phyloP scores from a whole-genome alignment of 176 grass and related monocot genomes.

The Calamus simplicifolius region DNA sequence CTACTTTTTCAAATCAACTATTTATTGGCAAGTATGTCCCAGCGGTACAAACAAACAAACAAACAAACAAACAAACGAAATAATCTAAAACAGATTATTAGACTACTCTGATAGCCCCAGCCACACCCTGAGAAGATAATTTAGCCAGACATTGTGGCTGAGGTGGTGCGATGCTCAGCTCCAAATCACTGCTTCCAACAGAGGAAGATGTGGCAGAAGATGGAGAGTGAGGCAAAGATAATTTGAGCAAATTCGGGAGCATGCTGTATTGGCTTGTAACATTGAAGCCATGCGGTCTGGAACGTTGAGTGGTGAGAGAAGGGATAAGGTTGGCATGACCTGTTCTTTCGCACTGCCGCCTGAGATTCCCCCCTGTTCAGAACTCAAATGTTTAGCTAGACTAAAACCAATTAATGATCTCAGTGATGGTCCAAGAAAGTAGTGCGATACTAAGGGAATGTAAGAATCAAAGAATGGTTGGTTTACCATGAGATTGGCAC shows the following conservation, averaged over 20 bases:
- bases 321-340: not conserved
- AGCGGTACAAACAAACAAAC: not conserved
- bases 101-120: conserved; percentile 47
- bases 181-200: conserved; percentile 34
- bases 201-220: not conserved
- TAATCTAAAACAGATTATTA: conserved; percentile 27
- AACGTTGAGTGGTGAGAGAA: not conserved
- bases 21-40: not conserved
- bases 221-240: not conserved
- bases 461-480: too few species aligned
- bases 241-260: conserved; percentile 4
- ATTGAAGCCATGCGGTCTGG: not conserved
- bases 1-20: too few species aligned
- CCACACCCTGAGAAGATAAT: conserved; percentile 29
- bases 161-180: conserved; percentile 63
- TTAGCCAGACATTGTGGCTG: conserved; percentile 10
- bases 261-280: not conserved
- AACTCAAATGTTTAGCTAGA: too few species aligned
- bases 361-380: not conserved
- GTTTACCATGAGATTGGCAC: conserved; percentile 6
- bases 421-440: too few species aligned
- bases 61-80: too few species aligned
- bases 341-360: not conserved
- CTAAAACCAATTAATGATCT: too few species aligned
- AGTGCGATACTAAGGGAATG: too few species aligned